Percentiles rank a stretch among this genome's conserved stretches.
These are phyloP conservation scores for Thuidium tamariscinum DNA, from an alignment of 225 moss, liverwort and hornwort species.

Conservation along the genomic window DNA sequence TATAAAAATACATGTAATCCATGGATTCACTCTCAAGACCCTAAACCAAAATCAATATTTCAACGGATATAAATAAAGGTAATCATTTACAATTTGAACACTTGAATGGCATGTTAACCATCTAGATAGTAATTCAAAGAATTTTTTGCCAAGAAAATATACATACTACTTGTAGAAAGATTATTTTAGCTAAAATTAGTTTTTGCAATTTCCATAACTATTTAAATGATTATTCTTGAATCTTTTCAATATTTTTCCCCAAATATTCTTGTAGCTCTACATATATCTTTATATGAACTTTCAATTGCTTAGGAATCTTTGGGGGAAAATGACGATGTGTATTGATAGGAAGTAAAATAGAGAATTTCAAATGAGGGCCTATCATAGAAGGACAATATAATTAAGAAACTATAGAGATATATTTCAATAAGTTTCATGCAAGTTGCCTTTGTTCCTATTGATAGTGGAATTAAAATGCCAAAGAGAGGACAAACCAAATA, in stretches of 20 bases:
- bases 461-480: not conserved
- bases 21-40: rapidly evolving
- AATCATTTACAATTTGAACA: not conserved
- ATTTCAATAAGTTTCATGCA: not conserved
- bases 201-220: not conserved
- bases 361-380: not conserved
- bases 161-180: not conserved
- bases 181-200: not conserved
- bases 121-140: not conserved
- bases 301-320: not conserved
- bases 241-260: not conserved
- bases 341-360: not conserved
- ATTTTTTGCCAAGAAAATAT: not conserved
- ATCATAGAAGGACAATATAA: not conserved
- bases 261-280: not conserved
- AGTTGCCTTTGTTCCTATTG: rapidly evolving
- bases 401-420: not conserved
- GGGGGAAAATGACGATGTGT: rapidly evolving
- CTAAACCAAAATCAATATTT: not conserved
- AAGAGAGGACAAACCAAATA: not conserved
- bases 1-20: too few species aligned
- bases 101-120: not conserved
- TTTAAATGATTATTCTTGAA: not conserved
- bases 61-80: not conserved
- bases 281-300: not conserved